These are phyloP conservation scores for Camelina laxa DNA, from an alignment of 345 rosid species.

Conservation along the genomic window DNA sequence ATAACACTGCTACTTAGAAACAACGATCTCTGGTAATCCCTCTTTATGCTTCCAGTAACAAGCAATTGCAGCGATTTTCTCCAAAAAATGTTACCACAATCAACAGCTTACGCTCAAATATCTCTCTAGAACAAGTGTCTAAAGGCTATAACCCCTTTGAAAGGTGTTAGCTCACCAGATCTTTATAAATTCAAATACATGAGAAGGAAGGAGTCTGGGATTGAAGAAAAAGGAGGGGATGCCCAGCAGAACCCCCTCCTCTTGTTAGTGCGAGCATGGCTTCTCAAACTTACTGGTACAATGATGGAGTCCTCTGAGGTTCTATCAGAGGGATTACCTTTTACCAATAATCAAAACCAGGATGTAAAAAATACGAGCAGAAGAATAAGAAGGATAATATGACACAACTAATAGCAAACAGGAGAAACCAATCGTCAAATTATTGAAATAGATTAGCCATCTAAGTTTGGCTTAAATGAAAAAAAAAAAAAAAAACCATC, in stretches of 20 bases:
- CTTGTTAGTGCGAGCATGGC: slow-evolving; percentile 6
- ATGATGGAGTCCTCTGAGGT: slow-evolving; percentile 9
- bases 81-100: slow-evolving; percentile 7
- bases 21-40: slow-evolving; percentile 5
- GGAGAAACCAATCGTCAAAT: slow-evolving; percentile 29
- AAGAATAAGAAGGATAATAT: slow-evolving; percentile 25
- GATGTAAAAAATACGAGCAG: slow-evolving; percentile 16
- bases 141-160: slow-evolving; percentile 33
- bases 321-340: slow-evolving; percentile 23
- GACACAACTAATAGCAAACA: slow-evolving; percentile 15
- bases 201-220: slow-evolving; percentile 19
- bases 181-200: slow-evolving; percentile 6
- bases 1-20: slow-evolving; percentile 18
- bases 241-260: background rate
- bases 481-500: slow-evolving; percentile 1
- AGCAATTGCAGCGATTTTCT: slow-evolving; percentile 14
- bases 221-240: slow-evolving; percentile 31
- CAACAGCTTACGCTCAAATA: slow-evolving; percentile 21
- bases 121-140: slow-evolving; percentile 17
- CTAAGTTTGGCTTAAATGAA: slow-evolving; percentile 8
- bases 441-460: slow-evolving; percentile 27
- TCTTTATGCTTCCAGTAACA: slow-evolving; percentile 3
- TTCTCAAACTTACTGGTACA: slow-evolving; percentile 36
- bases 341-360: slow-evolving; percentile 28
- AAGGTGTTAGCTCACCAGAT: slow-evolving; percentile 25